Conservation (phyloP, 257 asterid species). For the Ocimum tenuiflorum region DNA sequence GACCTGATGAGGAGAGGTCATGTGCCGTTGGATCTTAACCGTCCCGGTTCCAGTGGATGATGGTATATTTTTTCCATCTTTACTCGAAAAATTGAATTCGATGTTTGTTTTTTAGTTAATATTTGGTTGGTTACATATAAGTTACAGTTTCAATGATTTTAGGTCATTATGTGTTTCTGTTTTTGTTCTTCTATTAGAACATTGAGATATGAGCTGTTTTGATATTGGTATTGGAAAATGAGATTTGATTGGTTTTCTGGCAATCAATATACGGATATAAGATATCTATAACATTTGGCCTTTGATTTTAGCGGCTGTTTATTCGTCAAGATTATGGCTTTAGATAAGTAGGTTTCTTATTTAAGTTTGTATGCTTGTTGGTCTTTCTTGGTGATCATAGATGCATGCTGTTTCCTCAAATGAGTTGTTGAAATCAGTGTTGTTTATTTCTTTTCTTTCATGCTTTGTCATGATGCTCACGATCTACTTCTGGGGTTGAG, state of each 20-base stretch:
- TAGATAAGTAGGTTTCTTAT: background rate
- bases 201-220: background rate
- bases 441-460: background rate
- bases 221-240: background rate
- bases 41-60: conserved; percentile 65
- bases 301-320: background rate
- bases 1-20: conserved; percentile 40
- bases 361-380: background rate
- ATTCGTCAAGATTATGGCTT: background rate
- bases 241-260: background rate
- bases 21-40: conserved; percentile 38
- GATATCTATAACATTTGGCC: background rate
- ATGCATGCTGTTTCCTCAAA: background rate
- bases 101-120: background rate
- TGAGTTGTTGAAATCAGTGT: background rate
- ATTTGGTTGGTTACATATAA: background rate
- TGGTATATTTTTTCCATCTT: conserved; percentile 26
- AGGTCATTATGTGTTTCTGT: background rate
- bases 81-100: too few species aligned
- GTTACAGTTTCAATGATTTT: background rate
- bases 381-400: conserved; percentile 2
- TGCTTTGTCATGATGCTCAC: too few species aligned
- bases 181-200: background rate
- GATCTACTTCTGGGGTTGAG: too few species aligned
- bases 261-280: background rate